Conservation (phyloP, 2,329 filamentous ascomycete genomes). For the Fusarium devonianum region DNA sequence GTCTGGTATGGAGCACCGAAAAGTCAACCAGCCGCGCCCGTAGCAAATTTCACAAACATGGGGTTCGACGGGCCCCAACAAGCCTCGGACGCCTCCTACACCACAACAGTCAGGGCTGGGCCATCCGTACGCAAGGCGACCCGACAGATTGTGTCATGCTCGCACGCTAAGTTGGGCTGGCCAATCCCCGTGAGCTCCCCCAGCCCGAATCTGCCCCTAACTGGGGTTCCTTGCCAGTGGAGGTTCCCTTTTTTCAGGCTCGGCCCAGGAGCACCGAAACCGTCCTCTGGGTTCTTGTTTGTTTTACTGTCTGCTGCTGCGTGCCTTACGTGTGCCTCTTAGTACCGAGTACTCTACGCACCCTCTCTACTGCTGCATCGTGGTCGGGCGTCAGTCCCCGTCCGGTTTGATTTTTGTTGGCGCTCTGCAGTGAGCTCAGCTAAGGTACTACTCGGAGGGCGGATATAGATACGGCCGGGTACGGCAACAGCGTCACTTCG, state of each 20-base stretch:
- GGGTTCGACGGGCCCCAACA: neutral
- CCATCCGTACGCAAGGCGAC: slow-evolving; percentile 36
- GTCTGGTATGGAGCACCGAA: neutral
- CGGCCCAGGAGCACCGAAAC: slow-evolving; percentile 13
- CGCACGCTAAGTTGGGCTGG: slow-evolving; percentile 34
- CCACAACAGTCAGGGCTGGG: slow-evolving; percentile 11
- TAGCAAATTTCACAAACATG: slow-evolving; percentile 10
- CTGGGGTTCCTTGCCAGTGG: slow-evolving; percentile 36
- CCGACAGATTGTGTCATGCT: slow-evolving; percentile 48
- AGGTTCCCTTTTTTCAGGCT: slow-evolving; percentile 22
- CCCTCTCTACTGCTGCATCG: slow-evolving; percentile 7
- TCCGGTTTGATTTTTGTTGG: slow-evolving; percentile 6
- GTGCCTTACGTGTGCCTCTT: no score
- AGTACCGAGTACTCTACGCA: slow-evolving; percentile 8
- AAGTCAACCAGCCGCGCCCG: slow-evolving; percentile 5
- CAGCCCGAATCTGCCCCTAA: slow-evolving; percentile 40
- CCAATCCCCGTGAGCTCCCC: slow-evolving; percentile 42
- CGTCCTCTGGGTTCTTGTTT: neutral
- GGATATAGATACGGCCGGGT: slow-evolving; percentile 43
- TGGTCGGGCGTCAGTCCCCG: neutral
- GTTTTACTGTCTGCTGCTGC: no score
- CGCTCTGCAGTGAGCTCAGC: neutral
- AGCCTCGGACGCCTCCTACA: slow-evolving; percentile 4
- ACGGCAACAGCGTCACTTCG: slow-evolving; percentile 36
- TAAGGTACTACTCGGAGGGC: slow-evolving; percentile 17